Evolutionary conservation across 2,329 filamentous ascomycete species (phyloP).

Genomic region (Metarhizium anisopliae): DNA sequence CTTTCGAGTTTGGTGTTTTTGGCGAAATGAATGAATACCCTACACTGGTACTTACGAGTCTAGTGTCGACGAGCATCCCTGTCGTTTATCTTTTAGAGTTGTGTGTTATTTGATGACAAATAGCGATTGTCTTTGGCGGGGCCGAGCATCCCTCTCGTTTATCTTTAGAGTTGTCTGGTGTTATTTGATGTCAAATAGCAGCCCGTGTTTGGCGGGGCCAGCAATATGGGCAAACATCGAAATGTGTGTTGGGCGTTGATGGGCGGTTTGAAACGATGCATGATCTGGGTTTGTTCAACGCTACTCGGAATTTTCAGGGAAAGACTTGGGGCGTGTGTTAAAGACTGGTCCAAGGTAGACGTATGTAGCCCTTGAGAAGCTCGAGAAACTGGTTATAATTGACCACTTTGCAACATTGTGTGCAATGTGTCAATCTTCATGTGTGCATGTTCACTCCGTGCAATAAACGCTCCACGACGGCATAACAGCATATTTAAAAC

Average conservation of each 20-base stretch:
- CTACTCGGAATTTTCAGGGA: neutral
- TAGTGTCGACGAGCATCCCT: neutral
- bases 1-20: neutral
- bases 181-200: no score
- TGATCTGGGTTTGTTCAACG: neutral
- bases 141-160: neutral
- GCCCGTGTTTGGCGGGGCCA: neutral
- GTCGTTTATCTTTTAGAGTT: neutral
- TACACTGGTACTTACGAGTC: conserved; percentile 4
- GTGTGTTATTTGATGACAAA: neutral
- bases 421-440: neutral
- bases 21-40: conserved; percentile 5
- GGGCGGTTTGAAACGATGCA: neutral
- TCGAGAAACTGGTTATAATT: neutral
- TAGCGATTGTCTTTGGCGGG: neutral
- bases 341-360: neutral
- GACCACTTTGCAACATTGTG: neutral
- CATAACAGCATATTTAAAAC: neutral
- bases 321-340: neutral
- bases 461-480: no score
- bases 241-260: neutral
- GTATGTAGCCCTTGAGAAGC: neutral
- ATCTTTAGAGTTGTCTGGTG: neutral
- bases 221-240: neutral
- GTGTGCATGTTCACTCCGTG: no score